Base-by-base conservation (phyloP, 208 protist species). In the Leptomonas pyrrhocoris region DNA sequence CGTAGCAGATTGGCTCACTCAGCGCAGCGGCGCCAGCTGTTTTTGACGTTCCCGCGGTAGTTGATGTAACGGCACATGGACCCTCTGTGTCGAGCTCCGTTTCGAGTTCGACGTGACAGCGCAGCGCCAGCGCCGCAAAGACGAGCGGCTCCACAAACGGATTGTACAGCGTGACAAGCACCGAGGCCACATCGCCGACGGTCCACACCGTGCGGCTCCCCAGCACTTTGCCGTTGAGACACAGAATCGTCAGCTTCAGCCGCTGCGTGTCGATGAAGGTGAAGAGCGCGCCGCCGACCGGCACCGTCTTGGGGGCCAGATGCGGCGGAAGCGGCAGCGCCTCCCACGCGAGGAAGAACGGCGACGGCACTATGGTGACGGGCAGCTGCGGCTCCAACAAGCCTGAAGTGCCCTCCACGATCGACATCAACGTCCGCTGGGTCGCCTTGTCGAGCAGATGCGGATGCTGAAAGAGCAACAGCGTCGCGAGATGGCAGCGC, bases 261-360 rank as follows among this genome's bases (percentile, higher is more conserved):
- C 87, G 78, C 50, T 85, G 79, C 4, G 79, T 93, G 77, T 96
- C 89, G 69, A 96, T 96, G 68, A 93, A 96, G 51, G 92, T 96
- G 72, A 96, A 96, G 51, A 93, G 60, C 15, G 92, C 79, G 7
- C 92, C 92, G 42, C 89, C 82, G 21, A 96, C 73, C 0, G 89
- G 73, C 30, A 95, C 79, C 42, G 88, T 95, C 70, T 92, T 89
- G 21, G 92, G 92, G 9, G 84, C 81, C 15, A 96, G 73, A 61
- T 94, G 86, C 12, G 86, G 57, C 28, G 92, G 88, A 12, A 96
- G 81, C 30, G 89, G 66, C 13, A 94, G 69, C 19, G 84, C 84
- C 58, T 96, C 83, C 82, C 88, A 94, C 50, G 50, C 75, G 8
- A 85, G 55, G 23, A 96, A 68, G 38, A 96, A 85, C 9, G 89